Evolutionary conservation across 1,284 basidiomycete species (phyloP).

Genomic region (Melampsora medusae): DNA sequence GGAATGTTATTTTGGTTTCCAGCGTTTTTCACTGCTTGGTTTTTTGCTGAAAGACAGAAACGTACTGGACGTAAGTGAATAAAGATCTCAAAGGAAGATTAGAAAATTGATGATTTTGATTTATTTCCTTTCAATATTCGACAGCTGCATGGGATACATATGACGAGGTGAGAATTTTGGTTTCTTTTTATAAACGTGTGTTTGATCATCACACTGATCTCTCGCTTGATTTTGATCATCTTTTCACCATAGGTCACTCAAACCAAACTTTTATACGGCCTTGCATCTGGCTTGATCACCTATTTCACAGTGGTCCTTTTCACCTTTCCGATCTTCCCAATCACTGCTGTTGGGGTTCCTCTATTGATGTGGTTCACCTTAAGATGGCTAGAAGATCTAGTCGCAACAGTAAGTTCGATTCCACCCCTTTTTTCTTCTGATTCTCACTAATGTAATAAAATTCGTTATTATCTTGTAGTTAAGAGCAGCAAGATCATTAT

Average conservation of each 20-base stretch:
- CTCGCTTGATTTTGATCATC: background rate
- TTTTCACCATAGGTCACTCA: slow-evolving; percentile 66
- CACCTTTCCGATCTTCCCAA: slow-evolving; percentile 64
- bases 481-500: slow-evolving; percentile 67
- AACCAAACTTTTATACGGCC: slow-evolving; percentile 77
- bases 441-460: background rate
- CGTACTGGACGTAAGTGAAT: slow-evolving; percentile 17
- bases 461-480: slow-evolving; percentile 52
- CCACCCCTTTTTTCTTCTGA: background rate
- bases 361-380: slow-evolving; percentile 78
- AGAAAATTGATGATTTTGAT: slow-evolving; percentile 9
- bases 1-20: slow-evolving; percentile 76
- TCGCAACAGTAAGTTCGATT: slow-evolving; percentile 60
- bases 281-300: slow-evolving; percentile 67
- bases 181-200: background rate
- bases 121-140: slow-evolving; percentile 48
- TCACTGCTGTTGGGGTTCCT: slow-evolving; percentile 66
- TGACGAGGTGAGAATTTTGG: slow-evolving; percentile 23
- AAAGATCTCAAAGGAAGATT: background rate
- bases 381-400: slow-evolving; percentile 78
- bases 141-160: slow-evolving; percentile 46
- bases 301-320: slow-evolving; percentile 62
- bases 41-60: slow-evolving; percentile 59
- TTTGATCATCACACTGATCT: background rate
- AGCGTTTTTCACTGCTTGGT: slow-evolving; percentile 67